Conservation (phyloP, 495 filamentous ascomycete species). For the Ascodesmis nigricans region DNA sequence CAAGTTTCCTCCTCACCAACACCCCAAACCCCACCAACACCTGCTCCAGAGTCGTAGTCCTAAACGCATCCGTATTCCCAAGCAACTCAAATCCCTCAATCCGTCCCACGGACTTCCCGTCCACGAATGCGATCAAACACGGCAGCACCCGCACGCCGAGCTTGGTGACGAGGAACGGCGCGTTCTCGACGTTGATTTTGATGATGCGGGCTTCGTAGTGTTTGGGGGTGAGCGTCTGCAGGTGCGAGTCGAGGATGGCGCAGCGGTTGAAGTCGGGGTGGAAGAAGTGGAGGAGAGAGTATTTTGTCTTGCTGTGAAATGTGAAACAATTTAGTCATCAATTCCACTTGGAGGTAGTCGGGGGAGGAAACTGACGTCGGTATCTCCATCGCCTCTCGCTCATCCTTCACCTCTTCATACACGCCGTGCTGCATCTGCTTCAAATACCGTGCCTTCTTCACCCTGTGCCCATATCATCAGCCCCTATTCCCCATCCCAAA, state of each 20-base stretch:
- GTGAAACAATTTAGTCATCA: not conserved
- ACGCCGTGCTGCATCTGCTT: no score
- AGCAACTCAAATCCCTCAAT: conserved; percentile 58
- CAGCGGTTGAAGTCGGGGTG: conserved; percentile 56
- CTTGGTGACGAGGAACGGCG: conserved; percentile 49
- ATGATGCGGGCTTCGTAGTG: conserved; percentile 52
- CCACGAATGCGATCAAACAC: conserved; percentile 51
- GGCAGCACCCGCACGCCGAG: conserved; percentile 48
- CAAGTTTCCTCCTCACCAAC: conserved; percentile 32
- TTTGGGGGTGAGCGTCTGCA: conserved; percentile 31
- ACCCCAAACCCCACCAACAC: conserved; percentile 38
- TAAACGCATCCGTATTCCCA: conserved; percentile 40
- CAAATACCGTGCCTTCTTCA: conserved; percentile 22
- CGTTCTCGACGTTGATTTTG: conserved; percentile 46
- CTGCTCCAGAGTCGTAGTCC: conserved; percentile 39
- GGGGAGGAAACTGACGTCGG: conserved; percentile 33
- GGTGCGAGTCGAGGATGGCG: conserved; percentile 24
- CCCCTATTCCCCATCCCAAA: no score
- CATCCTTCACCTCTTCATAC: conserved; percentile 39
- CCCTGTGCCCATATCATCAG: conserved; percentile 6
- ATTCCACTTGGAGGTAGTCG: not conserved
- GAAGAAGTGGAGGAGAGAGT: conserved; percentile 52
- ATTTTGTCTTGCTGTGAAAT: conserved; percentile 24
- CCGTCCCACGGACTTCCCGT: conserved; percentile 43
- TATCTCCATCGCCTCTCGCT: conserved; percentile 45